Evolutionary conservation across 352 stramenopile genomes (phyloP).

Genomic region (Globisporangium spinosum): DNA sequence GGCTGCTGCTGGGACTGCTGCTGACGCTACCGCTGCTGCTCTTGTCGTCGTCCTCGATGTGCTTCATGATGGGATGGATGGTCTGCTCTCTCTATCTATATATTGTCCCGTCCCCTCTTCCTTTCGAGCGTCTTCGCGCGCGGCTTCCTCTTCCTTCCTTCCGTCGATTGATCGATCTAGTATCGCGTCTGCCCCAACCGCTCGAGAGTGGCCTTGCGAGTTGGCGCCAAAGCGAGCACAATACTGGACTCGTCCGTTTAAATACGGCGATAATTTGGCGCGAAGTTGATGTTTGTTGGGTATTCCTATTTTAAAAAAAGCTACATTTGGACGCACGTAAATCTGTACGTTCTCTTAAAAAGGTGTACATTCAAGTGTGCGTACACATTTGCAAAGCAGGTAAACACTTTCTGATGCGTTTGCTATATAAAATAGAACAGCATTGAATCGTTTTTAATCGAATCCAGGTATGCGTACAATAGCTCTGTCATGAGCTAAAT

Average conservation of each 20-base stretch:
- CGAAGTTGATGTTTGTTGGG: too few relatives aligned
- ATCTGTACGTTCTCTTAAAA: too few relatives aligned
- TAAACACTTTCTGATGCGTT: too few relatives aligned
- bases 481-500: too few relatives aligned
- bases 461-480: too few relatives aligned
- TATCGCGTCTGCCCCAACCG: neutral
- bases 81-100: neutral
- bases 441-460: too few relatives aligned
- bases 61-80: conserved; percentile 14
- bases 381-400: too few relatives aligned
- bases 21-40: conserved; percentile 27
- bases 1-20: conserved; percentile 22
- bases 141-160: conserved; percentile 5
- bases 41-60: conserved; percentile 31
- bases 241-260: neutral
- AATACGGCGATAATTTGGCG: neutral
- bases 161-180: neutral
- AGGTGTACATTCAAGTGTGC: too few relatives aligned
- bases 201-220: neutral
- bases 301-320: too few relatives aligned
- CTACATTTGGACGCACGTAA: too few relatives aligned
- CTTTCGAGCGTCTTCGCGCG: neutral
- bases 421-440: too few relatives aligned
- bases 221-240: neutral
- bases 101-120: neutral